Evolutionary conservation across 371 early-diverging fungal genomes (phyloP).

Genomic region (Apophysomyces sp.): DNA sequence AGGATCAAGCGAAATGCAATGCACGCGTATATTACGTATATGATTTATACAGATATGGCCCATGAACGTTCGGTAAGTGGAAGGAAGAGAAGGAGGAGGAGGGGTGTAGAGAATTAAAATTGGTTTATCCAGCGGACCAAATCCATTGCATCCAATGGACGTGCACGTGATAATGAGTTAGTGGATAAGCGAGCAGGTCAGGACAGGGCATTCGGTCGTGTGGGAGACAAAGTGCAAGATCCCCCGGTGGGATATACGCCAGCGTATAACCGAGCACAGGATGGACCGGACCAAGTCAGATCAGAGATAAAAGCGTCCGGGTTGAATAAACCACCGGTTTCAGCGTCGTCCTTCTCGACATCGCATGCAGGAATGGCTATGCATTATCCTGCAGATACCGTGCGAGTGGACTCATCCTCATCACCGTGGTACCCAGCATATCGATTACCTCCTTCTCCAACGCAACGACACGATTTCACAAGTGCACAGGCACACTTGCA

Average conservation of each 20-base stretch:
- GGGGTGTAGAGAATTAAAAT: too few relatives aligned
- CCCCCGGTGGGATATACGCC: too few relatives aligned
- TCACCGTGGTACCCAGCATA: background rate
- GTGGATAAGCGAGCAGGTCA: background rate
- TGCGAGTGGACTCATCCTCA: conserved; percentile 4
- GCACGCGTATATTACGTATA: conserved; percentile 59
- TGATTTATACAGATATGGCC: conserved; percentile 54
- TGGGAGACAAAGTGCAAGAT: too few relatives aligned
- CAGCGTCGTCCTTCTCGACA: too few relatives aligned
- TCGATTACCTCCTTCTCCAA: conserved; percentile 5
- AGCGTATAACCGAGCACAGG: too few relatives aligned
- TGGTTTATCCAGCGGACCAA: too few relatives aligned
- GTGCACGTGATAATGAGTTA: background rate
- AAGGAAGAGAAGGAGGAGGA: too few relatives aligned
- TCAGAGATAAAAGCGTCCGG: background rate
- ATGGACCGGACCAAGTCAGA: too few relatives aligned
- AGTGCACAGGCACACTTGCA: background rate
- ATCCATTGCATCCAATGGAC: background rate
- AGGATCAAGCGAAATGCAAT: conserved; percentile 55
- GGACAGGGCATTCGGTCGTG: background rate
- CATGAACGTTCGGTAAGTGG: conserved; percentile 15
- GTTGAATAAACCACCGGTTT: background rate
- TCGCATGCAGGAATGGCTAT: background rate
- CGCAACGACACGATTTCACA: background rate
- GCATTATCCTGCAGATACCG: background rate